Percentiles rank a stretch among this genome's conserved stretches.
These are phyloP conservation scores for Leccinum subrobustum DNA, from an alignment of 1,284 basidiomycete species.

Conservation along the genomic window DNA sequence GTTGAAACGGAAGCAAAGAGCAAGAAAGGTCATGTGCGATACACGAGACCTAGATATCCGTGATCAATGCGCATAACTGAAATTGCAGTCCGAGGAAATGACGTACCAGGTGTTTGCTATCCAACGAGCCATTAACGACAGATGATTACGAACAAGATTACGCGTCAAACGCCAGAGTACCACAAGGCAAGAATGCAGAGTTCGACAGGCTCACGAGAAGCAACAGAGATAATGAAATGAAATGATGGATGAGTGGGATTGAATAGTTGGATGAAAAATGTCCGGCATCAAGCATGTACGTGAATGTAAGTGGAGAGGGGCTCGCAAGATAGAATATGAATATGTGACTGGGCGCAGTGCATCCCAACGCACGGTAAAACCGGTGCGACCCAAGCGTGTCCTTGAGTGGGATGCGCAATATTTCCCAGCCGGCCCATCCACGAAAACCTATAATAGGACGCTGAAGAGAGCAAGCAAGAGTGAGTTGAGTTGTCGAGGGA, in stretches of 20 bases:
- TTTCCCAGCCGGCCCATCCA: background rate
- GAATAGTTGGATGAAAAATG: slow-evolving; percentile 1
- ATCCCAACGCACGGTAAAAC: background rate
- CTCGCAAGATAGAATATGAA: background rate
- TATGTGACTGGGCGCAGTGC: background rate
- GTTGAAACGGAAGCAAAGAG: background rate
- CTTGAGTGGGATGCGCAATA: background rate
- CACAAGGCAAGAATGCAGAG: background rate
- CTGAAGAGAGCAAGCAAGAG: background rate
- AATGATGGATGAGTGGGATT: background rate
- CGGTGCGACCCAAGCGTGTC: background rate
- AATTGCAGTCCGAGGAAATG: background rate
- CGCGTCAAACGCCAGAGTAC: background rate
- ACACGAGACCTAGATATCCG: background rate
- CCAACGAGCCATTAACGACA: slow-evolving; percentile 4
- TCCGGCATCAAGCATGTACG: slow-evolving; percentile 8
- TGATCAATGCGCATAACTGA: background rate
- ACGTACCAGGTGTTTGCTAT: slow-evolving; percentile 12
- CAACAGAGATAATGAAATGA: background rate
- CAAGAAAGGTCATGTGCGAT: background rate
- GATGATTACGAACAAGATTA: slow-evolving; percentile 2
- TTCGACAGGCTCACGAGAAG: background rate
- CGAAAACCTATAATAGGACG: background rate
- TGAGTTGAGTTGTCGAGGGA: background rate
- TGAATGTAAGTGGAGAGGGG: background rate